These are phyloP conservation scores for Rutstroemia sp. DNA, from an alignment of 2,329 filamentous ascomycete genomes.

Conservation along the genomic window DNA sequence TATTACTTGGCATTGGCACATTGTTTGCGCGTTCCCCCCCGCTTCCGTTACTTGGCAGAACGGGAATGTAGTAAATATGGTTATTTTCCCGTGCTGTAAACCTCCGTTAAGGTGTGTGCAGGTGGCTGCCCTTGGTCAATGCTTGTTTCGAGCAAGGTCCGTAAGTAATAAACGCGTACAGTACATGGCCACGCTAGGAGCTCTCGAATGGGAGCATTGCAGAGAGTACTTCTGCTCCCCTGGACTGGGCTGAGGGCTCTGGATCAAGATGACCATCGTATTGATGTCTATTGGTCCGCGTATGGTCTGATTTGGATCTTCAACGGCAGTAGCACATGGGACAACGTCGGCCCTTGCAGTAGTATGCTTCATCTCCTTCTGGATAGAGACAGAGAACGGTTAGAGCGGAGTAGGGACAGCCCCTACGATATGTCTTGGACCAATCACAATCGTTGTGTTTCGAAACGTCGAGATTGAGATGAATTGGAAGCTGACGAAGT, in stretches of 20 bases:
- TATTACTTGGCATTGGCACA: slow-evolving; percentile 2
- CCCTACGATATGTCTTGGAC: neutral
- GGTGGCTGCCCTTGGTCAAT: too few species aligned
- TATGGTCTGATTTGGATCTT: too few species aligned
- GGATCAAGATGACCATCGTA: too few species aligned
- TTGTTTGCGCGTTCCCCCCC: neutral
- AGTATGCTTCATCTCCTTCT: neutral
- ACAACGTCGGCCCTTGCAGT: neutral
- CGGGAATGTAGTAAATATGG: too few species aligned
- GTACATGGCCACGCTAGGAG: too few species aligned
- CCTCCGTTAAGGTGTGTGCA: neutral
- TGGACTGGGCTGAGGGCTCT: too few species aligned
- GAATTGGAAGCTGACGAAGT: slow-evolving; percentile 1
- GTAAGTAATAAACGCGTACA: too few species aligned
- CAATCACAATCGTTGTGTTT: neutral
- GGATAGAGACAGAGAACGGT: neutral
- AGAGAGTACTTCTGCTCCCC: too few species aligned
- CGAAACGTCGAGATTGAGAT: neutral
- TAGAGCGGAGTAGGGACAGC: neutral
- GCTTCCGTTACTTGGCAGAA: neutral
- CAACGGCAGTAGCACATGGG: too few species aligned
- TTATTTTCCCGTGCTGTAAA: neutral
- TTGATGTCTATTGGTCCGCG: too few species aligned
- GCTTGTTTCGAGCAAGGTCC: too few species aligned
- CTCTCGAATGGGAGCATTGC: too few species aligned